Evolutionary conservation across 2,329 filamentous ascomycete genomes (phyloP).

Genomic region (Chrysosporium queenslandicum): DNA sequence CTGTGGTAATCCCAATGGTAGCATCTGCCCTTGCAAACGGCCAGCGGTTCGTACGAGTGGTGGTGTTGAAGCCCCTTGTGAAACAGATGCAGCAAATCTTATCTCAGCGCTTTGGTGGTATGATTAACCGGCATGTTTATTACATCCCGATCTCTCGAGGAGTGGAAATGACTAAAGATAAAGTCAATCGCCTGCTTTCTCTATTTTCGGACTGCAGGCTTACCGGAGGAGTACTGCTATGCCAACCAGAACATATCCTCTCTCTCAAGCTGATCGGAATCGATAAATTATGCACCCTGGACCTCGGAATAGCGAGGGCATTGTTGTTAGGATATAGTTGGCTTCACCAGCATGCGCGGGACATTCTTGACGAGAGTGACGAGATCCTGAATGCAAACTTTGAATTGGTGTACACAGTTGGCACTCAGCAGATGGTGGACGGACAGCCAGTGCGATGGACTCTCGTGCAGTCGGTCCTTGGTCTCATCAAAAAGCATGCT

Average conservation of each 20-base stretch:
- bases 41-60: constrained; percentile 43
- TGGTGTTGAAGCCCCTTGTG: constrained; percentile 51
- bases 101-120: constrained; percentile 42
- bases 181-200: constrained; percentile 30
- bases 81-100: constrained; percentile 51
- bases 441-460: constrained; percentile 48
- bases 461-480: constrained; percentile 45
- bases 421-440: constrained; percentile 43
- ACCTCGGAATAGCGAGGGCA: constrained; percentile 22
- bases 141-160: constrained; percentile 50
- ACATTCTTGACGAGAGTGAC: constrained; percentile 56
- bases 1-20: constrained; percentile 56
- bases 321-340: constrained; percentile 39
- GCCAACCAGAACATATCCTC: constrained; percentile 55
- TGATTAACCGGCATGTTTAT: constrained; percentile 45
- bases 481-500: constrained; percentile 28
- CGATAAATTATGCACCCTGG: constrained; percentile 36
- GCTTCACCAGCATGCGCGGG: constrained; percentile 39
- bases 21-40: constrained; percentile 44
- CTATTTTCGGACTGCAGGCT: constrained; percentile 42
- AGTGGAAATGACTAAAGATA: constrained; percentile 25
- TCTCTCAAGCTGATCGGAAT: constrained; percentile 55
- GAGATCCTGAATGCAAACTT: constrained; percentile 51
- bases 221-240: constrained; percentile 46
- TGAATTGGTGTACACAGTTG: constrained; percentile 54